These are phyloP conservation scores for Penicillium hordei DNA, from an alignment of 2,329 filamentous ascomycete genomes.

Conservation along the genomic window DNA sequence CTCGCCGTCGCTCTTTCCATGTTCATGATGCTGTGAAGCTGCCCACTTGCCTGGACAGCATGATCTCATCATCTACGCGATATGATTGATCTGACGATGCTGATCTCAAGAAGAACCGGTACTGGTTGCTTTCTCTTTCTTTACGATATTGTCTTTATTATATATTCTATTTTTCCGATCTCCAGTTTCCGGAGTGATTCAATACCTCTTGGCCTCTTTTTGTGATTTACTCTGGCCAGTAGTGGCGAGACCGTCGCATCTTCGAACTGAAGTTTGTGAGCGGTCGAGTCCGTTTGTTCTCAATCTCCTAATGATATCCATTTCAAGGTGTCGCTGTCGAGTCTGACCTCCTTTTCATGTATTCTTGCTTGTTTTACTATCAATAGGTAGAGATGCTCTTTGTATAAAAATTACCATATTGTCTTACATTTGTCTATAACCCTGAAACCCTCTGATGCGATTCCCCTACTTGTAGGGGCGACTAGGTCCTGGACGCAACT, in stretches of 20 bases:
- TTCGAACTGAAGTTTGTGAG: not conserved
- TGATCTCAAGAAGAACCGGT: slow-evolving; percentile 1
- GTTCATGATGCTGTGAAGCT: slow-evolving; percentile 11
- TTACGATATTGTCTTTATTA: slow-evolving; percentile 5
- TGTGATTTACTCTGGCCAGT: slow-evolving; percentile 11
- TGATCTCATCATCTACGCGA: slow-evolving; percentile 5
- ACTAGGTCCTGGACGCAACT: too few relatives aligned
- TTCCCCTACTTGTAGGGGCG: too few relatives aligned
- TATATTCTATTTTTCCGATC: slow-evolving; percentile 3
- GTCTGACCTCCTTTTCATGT: not conserved
- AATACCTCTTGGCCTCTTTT: slow-evolving; percentile 6
- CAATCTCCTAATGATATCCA: slow-evolving; percentile 1
- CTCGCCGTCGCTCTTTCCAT: slow-evolving; percentile 15
- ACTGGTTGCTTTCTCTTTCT: not conserved
- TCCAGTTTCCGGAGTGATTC: slow-evolving; percentile 5
- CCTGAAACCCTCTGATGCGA: not conserved
- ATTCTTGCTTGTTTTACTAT: not conserved
- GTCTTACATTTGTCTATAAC: not conserved
- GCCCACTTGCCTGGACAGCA: slow-evolving; percentile 1
- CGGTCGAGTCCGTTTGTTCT: not conserved
- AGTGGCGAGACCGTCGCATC: not conserved
- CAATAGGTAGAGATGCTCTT: not conserved
- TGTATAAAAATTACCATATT: not conserved
- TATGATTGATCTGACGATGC: slow-evolving; percentile 10
- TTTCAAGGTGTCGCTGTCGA: not conserved